Evolutionary conservation across 2,329 filamentous ascomycete genomes (phyloP).

Genomic region (Clonostachys sp.): DNA sequence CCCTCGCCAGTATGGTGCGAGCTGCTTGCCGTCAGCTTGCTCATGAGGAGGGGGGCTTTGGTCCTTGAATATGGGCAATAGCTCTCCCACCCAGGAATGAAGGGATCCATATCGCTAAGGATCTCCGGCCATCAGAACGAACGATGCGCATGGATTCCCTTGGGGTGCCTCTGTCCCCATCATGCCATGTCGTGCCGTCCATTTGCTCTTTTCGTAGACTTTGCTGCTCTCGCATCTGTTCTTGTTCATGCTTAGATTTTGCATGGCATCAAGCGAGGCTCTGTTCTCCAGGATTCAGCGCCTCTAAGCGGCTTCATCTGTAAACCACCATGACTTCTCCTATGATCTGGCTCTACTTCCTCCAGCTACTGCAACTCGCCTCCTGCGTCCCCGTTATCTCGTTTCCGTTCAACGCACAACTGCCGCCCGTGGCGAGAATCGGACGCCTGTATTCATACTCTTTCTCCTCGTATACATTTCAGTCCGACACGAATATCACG

Average conservation of each 20-base stretch:
- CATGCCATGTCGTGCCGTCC: slow-evolving; percentile 6
- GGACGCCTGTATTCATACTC: slow-evolving; percentile 63
- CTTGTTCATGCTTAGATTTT: slow-evolving; percentile 4
- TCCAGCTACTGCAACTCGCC: slow-evolving; percentile 5
- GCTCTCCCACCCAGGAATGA: slow-evolving; percentile 23
- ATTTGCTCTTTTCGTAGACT: slow-evolving; percentile 5
- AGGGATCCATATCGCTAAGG: slow-evolving; percentile 22
- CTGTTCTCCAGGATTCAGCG: slow-evolving; percentile 10
- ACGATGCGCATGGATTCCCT: neutral
- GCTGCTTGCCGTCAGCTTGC: neutral
- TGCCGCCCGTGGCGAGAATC: slow-evolving; percentile 73
- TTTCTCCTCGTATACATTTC: slow-evolving; percentile 72
- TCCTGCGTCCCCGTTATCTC: slow-evolving; percentile 34
- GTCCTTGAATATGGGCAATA: slow-evolving; percentile 1
- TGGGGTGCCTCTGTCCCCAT: neutral
- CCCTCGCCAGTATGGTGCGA: slow-evolving; percentile 19
- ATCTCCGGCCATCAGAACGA: slow-evolving; percentile 3
- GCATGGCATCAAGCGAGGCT: slow-evolving; percentile 7
- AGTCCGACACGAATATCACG: slow-evolving; percentile 54
- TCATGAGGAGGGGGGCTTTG: neutral
- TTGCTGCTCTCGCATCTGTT: slow-evolving; percentile 6
- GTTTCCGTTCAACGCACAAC: slow-evolving; percentile 81
- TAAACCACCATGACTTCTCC: slow-evolving; percentile 21
- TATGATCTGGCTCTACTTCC: slow-evolving; percentile 14
- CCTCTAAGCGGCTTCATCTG: slow-evolving; percentile 6